Conservation (phyloP, 1,284 basidiomycete genomes). For the Ustilago hordei region DNA sequence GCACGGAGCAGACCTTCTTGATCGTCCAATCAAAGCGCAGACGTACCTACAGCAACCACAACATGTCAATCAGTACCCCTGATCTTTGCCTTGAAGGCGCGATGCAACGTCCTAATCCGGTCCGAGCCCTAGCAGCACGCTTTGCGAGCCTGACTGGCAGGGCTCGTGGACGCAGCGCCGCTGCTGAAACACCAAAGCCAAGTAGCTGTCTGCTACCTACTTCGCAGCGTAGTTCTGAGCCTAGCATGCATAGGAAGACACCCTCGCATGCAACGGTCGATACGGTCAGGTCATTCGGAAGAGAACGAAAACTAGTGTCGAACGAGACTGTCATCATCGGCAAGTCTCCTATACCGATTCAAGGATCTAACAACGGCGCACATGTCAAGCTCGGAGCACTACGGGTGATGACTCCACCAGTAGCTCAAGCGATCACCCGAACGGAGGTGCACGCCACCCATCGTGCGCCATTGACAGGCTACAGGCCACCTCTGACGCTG, state of each 20-base stretch:
- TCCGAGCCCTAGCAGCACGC: not conserved
- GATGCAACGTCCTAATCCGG: slow-evolving; percentile 10
- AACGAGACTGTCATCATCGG: slow-evolving; percentile 40
- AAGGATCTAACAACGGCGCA: not conserved
- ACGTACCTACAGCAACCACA: slow-evolving; percentile 5
- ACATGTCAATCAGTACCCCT: slow-evolving; percentile 21
- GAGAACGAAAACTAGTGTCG: slow-evolving; percentile 24
- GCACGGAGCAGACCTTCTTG: slow-evolving; percentile 25
- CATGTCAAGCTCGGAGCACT: not conserved
- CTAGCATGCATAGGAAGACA: not conserved
- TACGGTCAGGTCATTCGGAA: not conserved
- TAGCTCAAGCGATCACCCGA: not conserved
- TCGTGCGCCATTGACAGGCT: not conserved
- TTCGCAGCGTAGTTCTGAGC: not conserved
- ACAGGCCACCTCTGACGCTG: slow-evolving; percentile 13
- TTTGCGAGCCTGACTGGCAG: slow-evolving; percentile 3
- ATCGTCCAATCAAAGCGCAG: slow-evolving; percentile 9
- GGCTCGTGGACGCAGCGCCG: not conserved
- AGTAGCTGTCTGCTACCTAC: no score
- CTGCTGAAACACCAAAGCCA: not conserved
- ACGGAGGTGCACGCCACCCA: not conserved
- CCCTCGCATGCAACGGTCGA: not conserved
- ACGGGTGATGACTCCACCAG: not conserved
- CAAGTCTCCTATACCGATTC: slow-evolving; percentile 1
- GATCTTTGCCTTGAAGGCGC: not conserved